Conservation (phyloP, 208 protist species). For the Naegleria lovaniensis region DNA sequence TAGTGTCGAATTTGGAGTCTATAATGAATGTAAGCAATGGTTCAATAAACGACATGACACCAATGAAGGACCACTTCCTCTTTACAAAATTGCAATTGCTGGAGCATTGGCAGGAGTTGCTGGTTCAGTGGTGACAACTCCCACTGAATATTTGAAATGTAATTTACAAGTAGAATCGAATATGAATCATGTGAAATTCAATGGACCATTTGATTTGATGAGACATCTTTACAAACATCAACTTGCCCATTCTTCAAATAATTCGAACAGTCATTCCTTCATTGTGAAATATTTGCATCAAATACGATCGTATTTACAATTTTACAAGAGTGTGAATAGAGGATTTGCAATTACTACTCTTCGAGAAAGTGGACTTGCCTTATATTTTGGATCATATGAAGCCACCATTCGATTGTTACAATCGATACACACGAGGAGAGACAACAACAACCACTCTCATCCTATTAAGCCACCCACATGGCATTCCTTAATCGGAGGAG, state of each 20-base stretch:
- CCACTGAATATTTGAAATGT: neutral
- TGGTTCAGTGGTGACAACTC: neutral
- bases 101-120: neutral
- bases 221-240: neutral
- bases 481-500: neutral
- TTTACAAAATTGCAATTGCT: neutral
- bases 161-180: neutral
- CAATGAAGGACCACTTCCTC: neutral
- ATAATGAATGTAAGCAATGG: neutral
- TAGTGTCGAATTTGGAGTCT: neutral
- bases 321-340: neutral
- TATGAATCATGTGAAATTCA: neutral
- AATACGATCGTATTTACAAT: neutral
- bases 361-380: neutral
- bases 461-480: neutral
- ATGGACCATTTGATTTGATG: neutral
- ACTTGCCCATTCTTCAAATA: no score
- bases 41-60: neutral
- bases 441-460: no score
- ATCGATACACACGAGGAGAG: no score
- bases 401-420: neutral
- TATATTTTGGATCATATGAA: neutral
- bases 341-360: neutral
- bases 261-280: neutral
- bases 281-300: neutral